phyloP scores from a whole-genome alignment of 352 stramenopile species.

The Phytopythium litorale region DNA sequence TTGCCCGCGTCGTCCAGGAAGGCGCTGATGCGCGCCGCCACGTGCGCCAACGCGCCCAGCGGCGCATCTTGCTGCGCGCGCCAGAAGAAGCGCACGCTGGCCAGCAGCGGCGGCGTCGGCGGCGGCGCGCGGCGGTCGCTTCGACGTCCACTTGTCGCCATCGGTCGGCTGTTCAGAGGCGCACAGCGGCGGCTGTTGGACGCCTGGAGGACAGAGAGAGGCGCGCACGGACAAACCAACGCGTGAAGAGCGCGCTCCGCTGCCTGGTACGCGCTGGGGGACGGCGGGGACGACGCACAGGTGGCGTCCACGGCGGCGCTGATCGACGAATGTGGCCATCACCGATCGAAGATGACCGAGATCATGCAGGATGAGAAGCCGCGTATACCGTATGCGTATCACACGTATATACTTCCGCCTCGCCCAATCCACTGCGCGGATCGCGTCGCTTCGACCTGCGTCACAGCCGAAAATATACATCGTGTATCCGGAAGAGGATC shows the following conservation, averaged over 20 bases:
- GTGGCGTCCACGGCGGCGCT: neutral
- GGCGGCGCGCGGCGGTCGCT: neutral
- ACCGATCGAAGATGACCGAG: neutral
- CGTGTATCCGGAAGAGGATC: neutral
- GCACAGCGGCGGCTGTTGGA: neutral
- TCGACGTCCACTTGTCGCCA: neutral
- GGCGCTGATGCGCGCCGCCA: slow-evolving; percentile 8
- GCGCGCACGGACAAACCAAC: neutral
- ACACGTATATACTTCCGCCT: neutral
- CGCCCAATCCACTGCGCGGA: neutral
- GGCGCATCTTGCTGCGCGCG: slow-evolving; percentile 4
- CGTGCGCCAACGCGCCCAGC: slow-evolving; percentile 7
- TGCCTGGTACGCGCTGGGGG: neutral
- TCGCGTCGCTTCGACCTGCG: neutral
- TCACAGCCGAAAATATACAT: neutral
- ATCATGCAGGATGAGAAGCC: neutral
- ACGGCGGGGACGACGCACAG: neutral
- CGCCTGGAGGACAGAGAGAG: neutral
- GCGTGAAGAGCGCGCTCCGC: neutral
- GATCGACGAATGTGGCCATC: neutral
- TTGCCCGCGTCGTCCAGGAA: slow-evolving; percentile 11
- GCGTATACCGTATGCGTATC: neutral
- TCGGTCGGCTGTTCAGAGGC: neutral
- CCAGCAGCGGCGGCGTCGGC: neutral
- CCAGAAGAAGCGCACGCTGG: slow-evolving; percentile 9